Evolutionary conservation across 805 yeast species (phyloP), one percentile per base, ranked within the genome.

Genomic region (Myxozyma melibiosi): DNA sequence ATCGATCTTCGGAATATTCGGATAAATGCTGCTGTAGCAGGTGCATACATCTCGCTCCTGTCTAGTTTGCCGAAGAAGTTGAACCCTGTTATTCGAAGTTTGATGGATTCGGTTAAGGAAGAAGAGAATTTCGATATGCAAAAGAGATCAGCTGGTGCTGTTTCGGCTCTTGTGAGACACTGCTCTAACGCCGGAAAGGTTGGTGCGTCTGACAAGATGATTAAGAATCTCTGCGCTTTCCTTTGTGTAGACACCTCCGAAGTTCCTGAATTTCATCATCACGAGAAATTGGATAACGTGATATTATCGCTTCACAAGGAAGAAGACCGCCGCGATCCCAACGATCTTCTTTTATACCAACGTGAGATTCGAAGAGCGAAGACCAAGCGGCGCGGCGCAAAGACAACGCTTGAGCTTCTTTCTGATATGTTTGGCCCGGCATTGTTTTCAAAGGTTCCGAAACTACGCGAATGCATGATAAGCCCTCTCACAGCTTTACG

Each of bases 161-260:
- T 91, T 30, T 80, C 91, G 7, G 72, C 74, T 33, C 77, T 94
- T 51, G 81, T 90, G 37, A 67, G 73, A n/a, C 80, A 80, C 60
- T 79, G 95, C 53, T 76, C 82, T 34, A 69, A 69, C 1, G 73
- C 73, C 3, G 83, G 81, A 7, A 90, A 90, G 67, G 70, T 69
- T n/a, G 84, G 84, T 35, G 94, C 92, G 1, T 84, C 92, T 2
- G 95, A 89, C 65, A 94, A 94, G 69, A 86, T 95, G 62, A 82
- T 89, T 42, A 92, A 89, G 70, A 94, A 94, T 68, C 74, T 95
- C 54, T 88, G 96, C 73, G 96, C 92, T 0, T 92, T 92, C 69
- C 69, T 94, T 50, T 94, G 99, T 74, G 97, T 91, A 31, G 99
- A 92, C 69, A 90, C 97, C 0, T 82, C 94, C 2, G 97, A 91